A percentile compares a stretch with the other conserved stretches of the same genome.
Conservation (phyloP, 116 monocot species). For the Cymodocea nodosa region DNA sequence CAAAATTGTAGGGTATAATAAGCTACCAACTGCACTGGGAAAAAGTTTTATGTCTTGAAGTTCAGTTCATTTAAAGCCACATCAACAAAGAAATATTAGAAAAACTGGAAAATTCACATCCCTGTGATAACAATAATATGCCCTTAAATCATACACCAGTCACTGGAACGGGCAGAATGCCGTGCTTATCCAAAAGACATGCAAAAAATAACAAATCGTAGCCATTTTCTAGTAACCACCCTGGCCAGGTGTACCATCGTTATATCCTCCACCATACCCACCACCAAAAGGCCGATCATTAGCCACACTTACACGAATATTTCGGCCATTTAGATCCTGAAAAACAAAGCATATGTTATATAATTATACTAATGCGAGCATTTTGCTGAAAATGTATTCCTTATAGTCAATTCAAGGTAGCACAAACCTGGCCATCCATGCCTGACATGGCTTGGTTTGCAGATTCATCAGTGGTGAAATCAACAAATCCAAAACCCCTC, state of each 20-base stretch:
- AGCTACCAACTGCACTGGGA: too few species aligned
- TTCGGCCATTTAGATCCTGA: conserved; percentile 41
- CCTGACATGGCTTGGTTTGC: conserved; percentile 28
- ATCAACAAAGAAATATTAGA: too few species aligned
- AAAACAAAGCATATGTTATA: not conserved
- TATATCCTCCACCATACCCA: not conserved
- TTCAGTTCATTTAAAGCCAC: too few species aligned
- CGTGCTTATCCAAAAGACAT: too few species aligned
- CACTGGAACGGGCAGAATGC: too few species aligned
- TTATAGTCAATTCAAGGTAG: not conserved
- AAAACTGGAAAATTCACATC: too few species aligned
- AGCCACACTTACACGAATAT: conserved; percentile 41
- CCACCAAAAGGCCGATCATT: conserved; percentile 29
- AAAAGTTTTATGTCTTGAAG: too few species aligned
- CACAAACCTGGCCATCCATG: conserved; percentile 55
- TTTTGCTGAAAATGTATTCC: not conserved
- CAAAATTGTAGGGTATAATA: too few species aligned
- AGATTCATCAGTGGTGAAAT: conserved; percentile 22
- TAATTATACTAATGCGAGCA: not conserved
- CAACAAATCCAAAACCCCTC: conserved; percentile 59
- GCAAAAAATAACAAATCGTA: too few species aligned
- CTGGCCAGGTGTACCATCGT: conserved; percentile 1
- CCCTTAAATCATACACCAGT: too few species aligned
- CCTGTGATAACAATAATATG: too few species aligned
- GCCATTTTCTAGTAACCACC: not conserved